Evolutionary conservation across 2,329 filamentous ascomycete species (phyloP).

Genomic region (Neofusicoccum sp.): DNA sequence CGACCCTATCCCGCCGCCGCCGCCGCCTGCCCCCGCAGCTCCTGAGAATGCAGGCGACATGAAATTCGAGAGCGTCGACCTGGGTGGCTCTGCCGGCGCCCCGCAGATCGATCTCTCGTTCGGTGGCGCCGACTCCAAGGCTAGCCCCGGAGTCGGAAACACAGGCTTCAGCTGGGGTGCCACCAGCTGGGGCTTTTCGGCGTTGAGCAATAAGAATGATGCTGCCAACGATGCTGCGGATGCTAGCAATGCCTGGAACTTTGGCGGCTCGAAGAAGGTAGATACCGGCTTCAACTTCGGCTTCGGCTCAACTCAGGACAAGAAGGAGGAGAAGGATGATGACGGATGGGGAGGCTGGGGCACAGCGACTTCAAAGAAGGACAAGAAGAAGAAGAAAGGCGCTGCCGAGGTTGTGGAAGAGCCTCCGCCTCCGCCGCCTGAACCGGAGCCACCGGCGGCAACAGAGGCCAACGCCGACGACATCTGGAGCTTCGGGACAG

Average conservation of each 20-base stretch:
- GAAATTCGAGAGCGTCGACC: constrained; percentile 47
- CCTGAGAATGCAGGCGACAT: constrained; percentile 36
- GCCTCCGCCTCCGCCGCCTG: constrained; percentile 20
- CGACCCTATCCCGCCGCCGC: constrained; percentile 21
- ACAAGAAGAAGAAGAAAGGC: constrained; percentile 36
- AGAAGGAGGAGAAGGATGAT: constrained; percentile 28
- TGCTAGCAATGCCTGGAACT: constrained; percentile 5
- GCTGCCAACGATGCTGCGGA: constrained; percentile 21
- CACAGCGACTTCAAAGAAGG: constrained; percentile 22
- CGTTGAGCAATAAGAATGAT: constrained; percentile 24
- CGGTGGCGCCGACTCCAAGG: constrained; percentile 29
- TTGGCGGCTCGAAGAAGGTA: constrained; percentile 5
- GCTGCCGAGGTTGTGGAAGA: constrained; percentile 24
- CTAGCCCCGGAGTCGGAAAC: constrained; percentile 25
- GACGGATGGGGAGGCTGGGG: constrained; percentile 12
- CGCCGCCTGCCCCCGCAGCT: constrained; percentile 29
- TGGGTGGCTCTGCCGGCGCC: constrained; percentile 35
- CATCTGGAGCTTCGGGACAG: not conserved
- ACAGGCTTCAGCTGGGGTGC: constrained; percentile 38
- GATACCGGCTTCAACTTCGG: constrained; percentile 20
- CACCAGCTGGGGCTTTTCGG: constrained; percentile 32
- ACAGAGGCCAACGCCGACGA: constrained; percentile 21
- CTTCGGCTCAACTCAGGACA: constrained; percentile 20
- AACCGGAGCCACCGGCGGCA: constrained; percentile 24
- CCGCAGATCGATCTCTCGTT: constrained; percentile 51